phyloP scores from a whole-genome alignment of 2,329 filamentous ascomycete genomes.

The Botrytis tulipae region DNA sequence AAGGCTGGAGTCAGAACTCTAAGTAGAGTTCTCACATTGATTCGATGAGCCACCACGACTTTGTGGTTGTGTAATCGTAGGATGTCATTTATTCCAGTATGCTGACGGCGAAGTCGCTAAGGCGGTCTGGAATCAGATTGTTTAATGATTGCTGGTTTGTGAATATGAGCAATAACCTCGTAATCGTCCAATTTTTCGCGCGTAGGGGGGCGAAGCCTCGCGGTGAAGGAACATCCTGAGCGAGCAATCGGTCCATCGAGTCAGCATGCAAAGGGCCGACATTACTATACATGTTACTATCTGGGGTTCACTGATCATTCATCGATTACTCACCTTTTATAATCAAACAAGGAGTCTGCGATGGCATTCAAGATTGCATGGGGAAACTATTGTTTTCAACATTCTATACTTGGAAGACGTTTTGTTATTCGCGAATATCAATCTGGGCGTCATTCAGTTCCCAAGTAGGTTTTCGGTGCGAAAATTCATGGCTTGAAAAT shows the following conservation, averaged over 20 bases:
- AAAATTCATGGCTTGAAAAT: not conserved
- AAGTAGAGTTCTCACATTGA: conserved; percentile 12
- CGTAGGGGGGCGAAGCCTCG: not conserved
- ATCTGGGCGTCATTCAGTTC: not conserved
- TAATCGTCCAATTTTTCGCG: not conserved
- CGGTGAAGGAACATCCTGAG: not conserved
- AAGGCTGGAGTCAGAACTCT: not conserved
- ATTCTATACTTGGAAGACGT: not conserved
- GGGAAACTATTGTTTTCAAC: no score
- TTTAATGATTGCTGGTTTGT: not conserved
- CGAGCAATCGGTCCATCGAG: not conserved
- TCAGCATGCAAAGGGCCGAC: not conserved
- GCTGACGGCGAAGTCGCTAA: conserved; percentile 10
- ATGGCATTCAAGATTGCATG: not conserved
- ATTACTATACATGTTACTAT: not conserved
- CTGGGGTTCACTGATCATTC: not conserved
- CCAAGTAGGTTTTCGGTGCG: not conserved
- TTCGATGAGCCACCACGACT: conserved; percentile 16
- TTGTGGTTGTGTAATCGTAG: not conserved
- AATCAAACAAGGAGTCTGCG: not conserved
- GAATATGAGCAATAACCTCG: not conserved
- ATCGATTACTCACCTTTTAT: not conserved
- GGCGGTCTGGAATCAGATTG: not conserved
- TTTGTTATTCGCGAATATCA: not conserved
- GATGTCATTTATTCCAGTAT: not conserved